Evolutionary conservation across 345 rosid genomes (phyloP).

Genomic region (Gossypium herbaceum): DNA sequence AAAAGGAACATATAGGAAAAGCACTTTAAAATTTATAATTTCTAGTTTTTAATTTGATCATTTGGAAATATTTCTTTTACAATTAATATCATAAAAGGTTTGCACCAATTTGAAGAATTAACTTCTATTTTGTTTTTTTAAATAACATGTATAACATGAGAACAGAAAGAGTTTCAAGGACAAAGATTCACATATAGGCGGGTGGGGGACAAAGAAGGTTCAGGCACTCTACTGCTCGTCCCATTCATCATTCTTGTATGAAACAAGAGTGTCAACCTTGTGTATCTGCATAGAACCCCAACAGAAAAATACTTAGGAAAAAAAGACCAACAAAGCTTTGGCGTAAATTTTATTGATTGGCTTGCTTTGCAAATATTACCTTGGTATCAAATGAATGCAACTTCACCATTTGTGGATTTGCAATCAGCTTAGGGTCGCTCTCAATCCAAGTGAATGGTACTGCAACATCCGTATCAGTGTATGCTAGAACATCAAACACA

Average conservation of each 20-base stretch:
- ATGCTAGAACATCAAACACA: slow-evolving; percentile 92
- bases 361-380: slow-evolving; percentile 31
- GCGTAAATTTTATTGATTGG: not conserved
- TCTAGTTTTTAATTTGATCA: too few species aligned
- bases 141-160: slow-evolving; percentile 7
- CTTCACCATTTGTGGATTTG: slow-evolving; percentile 97
- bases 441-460: slow-evolving; percentile 95
- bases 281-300: slow-evolving; percentile 58
- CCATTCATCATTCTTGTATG: slow-evolving; percentile 96
- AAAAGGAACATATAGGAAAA: too few species aligned
- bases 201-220: not conserved
- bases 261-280: slow-evolving; percentile 91
- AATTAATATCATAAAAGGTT: too few species aligned
- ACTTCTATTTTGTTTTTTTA: too few species aligned
- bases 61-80: too few species aligned
- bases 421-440: slow-evolving; percentile 89
- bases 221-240: slow-evolving; percentile 51
- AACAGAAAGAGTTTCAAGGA: slow-evolving; percentile 27
- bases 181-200: slow-evolving; percentile 36
- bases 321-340: not conserved
- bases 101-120: too few species aligned
- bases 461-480: slow-evolving; percentile 79
- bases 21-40: too few species aligned
- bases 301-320: not conserved
- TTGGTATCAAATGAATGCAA: slow-evolving; percentile 91